phyloP scores from a whole-genome alignment of 306 rosid species.

The Malus domestica region DNA sequence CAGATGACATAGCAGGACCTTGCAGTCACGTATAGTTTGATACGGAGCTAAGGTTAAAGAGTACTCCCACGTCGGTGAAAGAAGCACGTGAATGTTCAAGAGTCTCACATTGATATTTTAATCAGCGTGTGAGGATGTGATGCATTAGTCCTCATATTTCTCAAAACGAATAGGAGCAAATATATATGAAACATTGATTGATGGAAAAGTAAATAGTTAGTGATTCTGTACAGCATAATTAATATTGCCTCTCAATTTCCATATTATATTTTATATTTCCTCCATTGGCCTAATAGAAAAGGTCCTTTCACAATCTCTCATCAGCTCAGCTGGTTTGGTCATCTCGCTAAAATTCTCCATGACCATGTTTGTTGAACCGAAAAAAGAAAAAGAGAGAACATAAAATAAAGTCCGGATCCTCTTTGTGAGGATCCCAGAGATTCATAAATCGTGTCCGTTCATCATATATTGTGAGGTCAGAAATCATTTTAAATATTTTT shows the following conservation, averaged over 20 bases:
- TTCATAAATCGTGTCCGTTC: too few relatives aligned
- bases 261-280: neutral
- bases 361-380: constrained; percentile 2
- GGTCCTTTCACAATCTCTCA: neutral
- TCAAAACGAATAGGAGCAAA: neutral
- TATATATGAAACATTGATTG: neutral
- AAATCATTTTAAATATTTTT: too few relatives aligned
- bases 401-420: neutral
- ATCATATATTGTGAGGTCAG: accelerated
- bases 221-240: neutral
- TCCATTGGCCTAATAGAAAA: neutral
- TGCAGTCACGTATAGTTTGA: too few relatives aligned
- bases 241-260: neutral
- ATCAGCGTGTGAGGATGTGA: too few relatives aligned
- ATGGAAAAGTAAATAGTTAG: neutral
- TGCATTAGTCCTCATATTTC: neutral
- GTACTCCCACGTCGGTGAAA: too few relatives aligned
- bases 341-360: constrained; percentile 3
- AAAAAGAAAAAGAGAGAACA: neutral
- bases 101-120: too few relatives aligned
- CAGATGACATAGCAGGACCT: too few relatives aligned
- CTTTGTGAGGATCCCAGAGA: accelerated
- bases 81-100: too few relatives aligned
- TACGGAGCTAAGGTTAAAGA: too few relatives aligned
- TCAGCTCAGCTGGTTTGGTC: neutral